Evolutionary conservation across 1,139 yeast genomes (phyloP), one percentile per base, ranked within the genome.

Genomic region (Candida sanyaensis): DNA sequence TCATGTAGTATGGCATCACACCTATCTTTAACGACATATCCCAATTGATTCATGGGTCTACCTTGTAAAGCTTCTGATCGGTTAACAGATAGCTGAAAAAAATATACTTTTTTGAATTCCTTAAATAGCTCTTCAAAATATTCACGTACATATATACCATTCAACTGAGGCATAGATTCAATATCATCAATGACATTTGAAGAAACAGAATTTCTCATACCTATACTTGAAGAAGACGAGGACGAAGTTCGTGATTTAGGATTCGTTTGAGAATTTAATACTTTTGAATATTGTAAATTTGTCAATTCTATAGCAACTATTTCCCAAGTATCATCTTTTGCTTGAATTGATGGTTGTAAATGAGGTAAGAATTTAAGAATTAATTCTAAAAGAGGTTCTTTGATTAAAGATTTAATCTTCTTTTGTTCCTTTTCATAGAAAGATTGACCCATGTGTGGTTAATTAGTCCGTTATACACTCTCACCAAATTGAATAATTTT

Each of bases 251-350:
- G 39, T 23, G 39, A 24, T 26, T 36, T 36, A 10, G 29, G 10
- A 12, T 26, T 36, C 29, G 24, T 36, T 11, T 36, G 29, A 27
- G 39, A 36, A 4, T 36, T 36, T 11, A 50, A n/a, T 7, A 45
- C 37, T n/a, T 40, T 41, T 6, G 43, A 29, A 23, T 49, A 49
- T 26, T 38, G 46, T 8, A 38, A 31, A 7, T 43, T 45, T 4
- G 47, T 42, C 41, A 71, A 55, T 47, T 66, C 63, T 26, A 70
- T 69, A 6, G 76, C 73, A 10, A 71, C 59, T 7, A 67, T 53
- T 53, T 70, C 76, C 76, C 76, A 71, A 1, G 57, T 49, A 50
- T 67, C 68, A 44, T 67, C 68, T 47, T 61, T 64, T 34, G 59
- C 61, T 37, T 57, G 55, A 11, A 47, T 44, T 1, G 64, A 60